phyloP scores from a whole-genome alignment of 352 stramenopile genomes.

The Globisporangium alternatum region DNA sequence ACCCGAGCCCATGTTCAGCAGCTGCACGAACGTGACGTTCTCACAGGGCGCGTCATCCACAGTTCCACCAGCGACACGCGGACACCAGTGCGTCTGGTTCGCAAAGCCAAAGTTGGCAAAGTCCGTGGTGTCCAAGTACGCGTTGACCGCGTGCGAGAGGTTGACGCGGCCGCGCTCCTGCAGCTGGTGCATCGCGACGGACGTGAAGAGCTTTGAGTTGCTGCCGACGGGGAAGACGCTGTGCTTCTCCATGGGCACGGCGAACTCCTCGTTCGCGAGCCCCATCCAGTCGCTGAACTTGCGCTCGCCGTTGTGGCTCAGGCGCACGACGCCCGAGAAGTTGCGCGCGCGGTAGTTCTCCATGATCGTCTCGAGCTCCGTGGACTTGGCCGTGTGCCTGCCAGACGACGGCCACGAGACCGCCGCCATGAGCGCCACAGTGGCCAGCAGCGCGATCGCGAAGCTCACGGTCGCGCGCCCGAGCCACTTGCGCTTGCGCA shows the following conservation, averaged over 20 bases:
- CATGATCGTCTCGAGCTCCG: constrained; percentile 29
- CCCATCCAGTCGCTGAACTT: constrained; percentile 46
- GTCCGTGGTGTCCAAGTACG: constrained; percentile 36
- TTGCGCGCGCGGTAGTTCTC: constrained; percentile 22
- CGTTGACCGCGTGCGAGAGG: constrained; percentile 29
- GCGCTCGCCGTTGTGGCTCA: constrained; percentile 48
- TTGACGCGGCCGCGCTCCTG: constrained; percentile 44
- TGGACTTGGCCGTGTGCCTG: constrained; percentile 25
- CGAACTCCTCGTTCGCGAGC: constrained; percentile 44
- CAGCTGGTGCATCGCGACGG: constrained; percentile 57
- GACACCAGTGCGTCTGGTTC: constrained; percentile 55
- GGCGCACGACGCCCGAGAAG: constrained; percentile 54
- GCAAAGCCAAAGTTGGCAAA: constrained; percentile 43
- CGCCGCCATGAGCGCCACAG: constrained; percentile 27
- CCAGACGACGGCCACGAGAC: constrained; percentile 33
- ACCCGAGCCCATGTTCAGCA: constrained; percentile 64
- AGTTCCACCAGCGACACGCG: constrained; percentile 17
- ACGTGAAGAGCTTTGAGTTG: constrained; percentile 55
- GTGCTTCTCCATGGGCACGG: constrained; percentile 37
- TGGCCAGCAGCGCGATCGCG: constrained; percentile 28
- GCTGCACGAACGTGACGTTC: constrained; percentile 54
- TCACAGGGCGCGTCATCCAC: constrained; percentile 25
- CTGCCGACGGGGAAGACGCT: constrained; percentile 58
- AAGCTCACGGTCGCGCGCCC: constrained; percentile 38
- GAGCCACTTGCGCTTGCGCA: constrained; percentile 20